These are phyloP conservation scores for Glycine soja DNA, from an alignment of 306 rosid genomes.

Conservation along the genomic window DNA sequence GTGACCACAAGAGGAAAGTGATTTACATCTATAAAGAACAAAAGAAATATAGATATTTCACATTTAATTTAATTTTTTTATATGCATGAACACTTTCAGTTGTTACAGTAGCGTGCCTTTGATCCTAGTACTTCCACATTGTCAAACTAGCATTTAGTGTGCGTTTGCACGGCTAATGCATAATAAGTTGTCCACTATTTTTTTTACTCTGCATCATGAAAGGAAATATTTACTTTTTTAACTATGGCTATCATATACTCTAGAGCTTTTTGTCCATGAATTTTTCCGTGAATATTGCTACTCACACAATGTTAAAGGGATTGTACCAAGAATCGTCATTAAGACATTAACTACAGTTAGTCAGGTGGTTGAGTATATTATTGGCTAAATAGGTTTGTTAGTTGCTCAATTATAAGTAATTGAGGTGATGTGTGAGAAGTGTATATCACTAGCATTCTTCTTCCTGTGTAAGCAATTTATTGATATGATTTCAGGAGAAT, in stretches of 20 bases:
- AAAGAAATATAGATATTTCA: neutral
- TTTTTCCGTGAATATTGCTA: neutral
- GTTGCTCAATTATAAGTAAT: neutral
- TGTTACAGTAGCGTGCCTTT: slow-evolving; percentile 13
- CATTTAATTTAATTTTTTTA: neutral
- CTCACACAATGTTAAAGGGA: slow-evolving; percentile 5
- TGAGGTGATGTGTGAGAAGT: neutral
- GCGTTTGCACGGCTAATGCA: slow-evolving; percentile 35
- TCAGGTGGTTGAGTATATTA: slow-evolving; percentile 1
- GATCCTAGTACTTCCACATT: neutral
- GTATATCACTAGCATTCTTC: neutral
- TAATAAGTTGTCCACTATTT: neutral
- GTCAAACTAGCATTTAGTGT: slow-evolving; percentile 22
- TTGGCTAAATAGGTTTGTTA: slow-evolving; percentile 20
- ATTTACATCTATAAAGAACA: slow-evolving; percentile 5
- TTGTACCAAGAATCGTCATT: neutral
- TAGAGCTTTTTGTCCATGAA: neutral
- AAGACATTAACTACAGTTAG: neutral
- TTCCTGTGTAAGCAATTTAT: slow-evolving; percentile 5
- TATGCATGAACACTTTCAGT: neutral
- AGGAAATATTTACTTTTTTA: slow-evolving; percentile 16
- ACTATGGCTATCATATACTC: slow-evolving; percentile 3
- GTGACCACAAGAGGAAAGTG: slow-evolving; percentile 45
- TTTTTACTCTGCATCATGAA: neutral
- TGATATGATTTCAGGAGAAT: slow-evolving; percentile 32